Evolutionary conservation across 306 rosid genomes (phyloP).

Genomic region (Cucurbita ficifolia): DNA sequence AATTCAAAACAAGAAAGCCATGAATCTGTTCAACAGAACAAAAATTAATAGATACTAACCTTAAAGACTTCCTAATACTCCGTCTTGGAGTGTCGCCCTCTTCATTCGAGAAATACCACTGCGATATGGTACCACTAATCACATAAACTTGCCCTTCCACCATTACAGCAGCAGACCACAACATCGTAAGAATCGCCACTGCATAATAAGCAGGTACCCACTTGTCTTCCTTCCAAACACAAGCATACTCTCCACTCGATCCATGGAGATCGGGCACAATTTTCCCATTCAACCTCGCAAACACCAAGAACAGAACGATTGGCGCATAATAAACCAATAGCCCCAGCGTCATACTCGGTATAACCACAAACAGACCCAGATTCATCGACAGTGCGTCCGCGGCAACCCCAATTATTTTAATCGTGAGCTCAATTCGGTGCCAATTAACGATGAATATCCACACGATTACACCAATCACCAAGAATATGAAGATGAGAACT

Average conservation of each 20-base stretch:
- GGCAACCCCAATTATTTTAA: slow-evolving; percentile 62
- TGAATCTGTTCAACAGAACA: background rate
- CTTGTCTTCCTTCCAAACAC: slow-evolving; percentile 74
- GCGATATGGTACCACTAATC: slow-evolving; percentile 74
- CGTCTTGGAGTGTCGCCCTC: slow-evolving; percentile 31
- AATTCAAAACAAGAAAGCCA: background rate
- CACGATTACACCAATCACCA: slow-evolving; percentile 44
- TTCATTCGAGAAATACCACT: slow-evolving; percentile 80
- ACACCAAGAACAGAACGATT: slow-evolving; percentile 61
- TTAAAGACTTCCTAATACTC: slow-evolving; percentile 53
- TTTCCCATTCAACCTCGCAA: slow-evolving; percentile 60
- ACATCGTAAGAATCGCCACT: slow-evolving; percentile 70
- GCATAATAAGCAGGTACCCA: slow-evolving; percentile 93
- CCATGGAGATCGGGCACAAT: slow-evolving; percentile 18
- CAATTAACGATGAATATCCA: slow-evolving; percentile 75
- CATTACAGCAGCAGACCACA: slow-evolving; percentile 72
- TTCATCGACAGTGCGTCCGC: slow-evolving; percentile 56
- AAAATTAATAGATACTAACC: slow-evolving; percentile 27
- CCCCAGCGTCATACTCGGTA: slow-evolving; percentile 49
- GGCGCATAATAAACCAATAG: slow-evolving; percentile 53
- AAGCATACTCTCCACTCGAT: slow-evolving; percentile 28
- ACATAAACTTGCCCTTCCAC: slow-evolving; percentile 73
- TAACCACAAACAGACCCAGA: slow-evolving; percentile 43
- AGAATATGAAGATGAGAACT: slow-evolving; percentile 39
- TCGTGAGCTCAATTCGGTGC: slow-evolving; percentile 78